A percentile compares a stretch with the other conserved stretches of the same genome.
phyloP scores from a whole-genome alignment of 768 basidiomycete species.

The Boletus coccyginus region DNA sequence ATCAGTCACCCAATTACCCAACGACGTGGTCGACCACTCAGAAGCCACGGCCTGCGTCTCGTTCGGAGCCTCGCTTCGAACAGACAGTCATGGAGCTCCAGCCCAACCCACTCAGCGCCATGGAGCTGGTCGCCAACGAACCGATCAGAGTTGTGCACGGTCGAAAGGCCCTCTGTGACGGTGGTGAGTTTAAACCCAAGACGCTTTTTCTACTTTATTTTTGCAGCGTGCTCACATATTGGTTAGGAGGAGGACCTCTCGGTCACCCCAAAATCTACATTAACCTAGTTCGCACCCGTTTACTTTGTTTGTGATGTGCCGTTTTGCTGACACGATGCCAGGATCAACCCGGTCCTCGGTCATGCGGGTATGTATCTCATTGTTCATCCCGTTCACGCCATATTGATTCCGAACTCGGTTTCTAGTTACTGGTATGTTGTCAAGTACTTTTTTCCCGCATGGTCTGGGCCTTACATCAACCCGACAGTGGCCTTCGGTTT shows the following conservation, averaged over 20 bases:
- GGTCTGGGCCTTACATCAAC: not conserved
- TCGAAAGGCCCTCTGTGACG: slow-evolving; percentile 90
- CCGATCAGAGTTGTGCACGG: slow-evolving; percentile 80
- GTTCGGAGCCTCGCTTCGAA: slow-evolving; percentile 81
- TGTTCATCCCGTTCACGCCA: not conserved
- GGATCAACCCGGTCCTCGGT: slow-evolving; percentile 85
- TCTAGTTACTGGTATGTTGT: slow-evolving; percentile 48
- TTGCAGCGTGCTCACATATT: slow-evolving; percentile 10
- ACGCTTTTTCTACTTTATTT: not conserved
- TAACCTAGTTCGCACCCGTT: slow-evolving; percentile 68
- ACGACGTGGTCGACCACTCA: slow-evolving; percentile 87
- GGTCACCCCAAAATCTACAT: slow-evolving; percentile 98
- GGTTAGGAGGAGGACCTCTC: slow-evolving; percentile 83
- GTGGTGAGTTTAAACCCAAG: slow-evolving; percentile 58
- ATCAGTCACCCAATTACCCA: slow-evolving; percentile 83
- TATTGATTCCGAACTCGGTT: slow-evolving; percentile 11
- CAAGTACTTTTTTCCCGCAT: not conserved
- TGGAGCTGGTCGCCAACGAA: slow-evolving; percentile 84
- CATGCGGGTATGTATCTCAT: slow-evolving; percentile 76
- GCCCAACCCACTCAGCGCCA: slow-evolving; percentile 86
- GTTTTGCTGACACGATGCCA: slow-evolving; percentile 29
- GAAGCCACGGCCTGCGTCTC: slow-evolving; percentile 57
- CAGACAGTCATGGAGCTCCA: slow-evolving; percentile 87
- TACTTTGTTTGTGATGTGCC: not conserved
- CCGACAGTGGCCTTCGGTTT: slow-evolving; percentile 78